Base-by-base conservation (phyloP, 441 rosid genomes). In the Aleurites moluccanus region DNA sequence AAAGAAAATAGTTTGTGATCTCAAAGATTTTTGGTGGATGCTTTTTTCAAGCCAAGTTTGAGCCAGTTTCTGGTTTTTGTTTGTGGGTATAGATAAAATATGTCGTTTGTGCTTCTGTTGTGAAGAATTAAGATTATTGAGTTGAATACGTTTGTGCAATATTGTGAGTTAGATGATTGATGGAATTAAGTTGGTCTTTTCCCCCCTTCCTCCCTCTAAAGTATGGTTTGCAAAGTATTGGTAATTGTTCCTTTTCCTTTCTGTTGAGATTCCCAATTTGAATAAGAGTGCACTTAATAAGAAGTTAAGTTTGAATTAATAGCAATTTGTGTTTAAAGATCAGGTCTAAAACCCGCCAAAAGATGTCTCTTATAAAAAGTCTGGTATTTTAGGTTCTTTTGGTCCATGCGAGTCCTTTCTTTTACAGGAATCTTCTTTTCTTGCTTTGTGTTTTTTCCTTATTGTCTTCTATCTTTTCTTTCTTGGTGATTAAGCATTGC, bases 381-480 rank as follows among this genome's bases (percentile, higher is more conserved):
- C 20, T 80, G 80, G 85, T 73, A 69, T 80, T 83, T 72, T 75
- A 69, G 70, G 74, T 80, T 83, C 86, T 81, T 87, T 75, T 67
- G 87, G 83, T 79, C 89, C 89, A 86, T 84, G 83, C 72, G 87
- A 83, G 80, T 78, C 75, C 74, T 83, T 80, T 78, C 79, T 81
- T 84, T 79, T 74, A 40, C 44, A 77, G 74, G 91, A 85, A 88
- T 86, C 88, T 80, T 80, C 86, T 90, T 88, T 85, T 67, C 87
- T 79, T 84, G 86, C 83, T 85, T 78, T 81, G 82, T 81, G 81
- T 80, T 84, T 85, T 84, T 77, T 77, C 70, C 63, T 40, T 9
- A 50, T 66, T 79, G 67, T 64, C 70, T 74, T 77, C 72, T 66
- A 65, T 73, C 47, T 64, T 78, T 75, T 53, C 35, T 80, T 77